Conservation (phyloP, 805 yeast species). For the Kuraishia borneana region DNA sequence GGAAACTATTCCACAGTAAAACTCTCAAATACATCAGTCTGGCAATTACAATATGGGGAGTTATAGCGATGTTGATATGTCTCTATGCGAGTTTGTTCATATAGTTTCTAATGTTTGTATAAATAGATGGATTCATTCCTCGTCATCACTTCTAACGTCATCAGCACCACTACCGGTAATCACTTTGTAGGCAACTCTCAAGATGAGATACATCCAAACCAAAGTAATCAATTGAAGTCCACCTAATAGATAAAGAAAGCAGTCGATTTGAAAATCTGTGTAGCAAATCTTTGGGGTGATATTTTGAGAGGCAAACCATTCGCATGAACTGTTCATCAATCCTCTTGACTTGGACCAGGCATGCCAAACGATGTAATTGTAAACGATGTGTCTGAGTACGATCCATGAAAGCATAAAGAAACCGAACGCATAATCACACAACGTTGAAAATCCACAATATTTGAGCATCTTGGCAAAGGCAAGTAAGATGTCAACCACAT, state of each 20-base stretch:
- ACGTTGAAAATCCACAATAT: conserved; percentile 47
- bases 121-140: conserved; percentile 19
- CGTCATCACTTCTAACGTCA: conserved; percentile 78
- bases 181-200: conserved; percentile 60
- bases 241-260: conserved; percentile 44
- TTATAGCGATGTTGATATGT: conserved; percentile 42
- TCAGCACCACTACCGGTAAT: conserved; percentile 69
- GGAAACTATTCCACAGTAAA: conserved; percentile 7
- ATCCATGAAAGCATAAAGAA: conserved; percentile 64
- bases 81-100: conserved; percentile 36
- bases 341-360: conserved; percentile 33
- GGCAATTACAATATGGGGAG: conserved; percentile 39
- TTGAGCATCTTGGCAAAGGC: conserved; percentile 68
- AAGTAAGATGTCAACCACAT: conserved; percentile 64
- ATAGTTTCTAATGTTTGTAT: conserved; percentile 6
- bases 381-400: conserved; percentile 59
- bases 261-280: conserved; percentile 29
- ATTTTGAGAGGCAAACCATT: conserved; percentile 2
- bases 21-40: conserved; percentile 15
- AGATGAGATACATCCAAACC: conserved; percentile 68
- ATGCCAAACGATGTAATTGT: conserved; percentile 55
- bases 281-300: conserved; percentile 31
- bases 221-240: conserved; percentile 56
- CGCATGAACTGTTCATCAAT: conserved; percentile 38
- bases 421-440: conserved; percentile 63